These are phyloP conservation scores for Rhodocollybia butyracea DNA, from an alignment of 768 basidiomycete genomes.

Conservation along the genomic window DNA sequence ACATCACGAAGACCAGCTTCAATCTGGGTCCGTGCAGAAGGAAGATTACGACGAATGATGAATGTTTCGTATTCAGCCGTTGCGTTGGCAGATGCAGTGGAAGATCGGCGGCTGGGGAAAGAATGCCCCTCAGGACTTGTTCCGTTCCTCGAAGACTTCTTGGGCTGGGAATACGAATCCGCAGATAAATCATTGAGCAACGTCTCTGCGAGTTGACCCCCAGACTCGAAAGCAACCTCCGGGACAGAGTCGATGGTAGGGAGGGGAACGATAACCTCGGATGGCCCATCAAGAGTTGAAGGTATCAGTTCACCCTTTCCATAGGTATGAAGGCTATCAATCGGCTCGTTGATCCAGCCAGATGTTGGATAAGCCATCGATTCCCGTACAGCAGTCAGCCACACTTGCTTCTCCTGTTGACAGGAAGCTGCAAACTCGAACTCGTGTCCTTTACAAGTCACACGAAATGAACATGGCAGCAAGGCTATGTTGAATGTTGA, in stretches of 20 bases:
- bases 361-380: slow-evolving; percentile 39
- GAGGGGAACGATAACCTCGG: slow-evolving; percentile 36
- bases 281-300: slow-evolving; percentile 33
- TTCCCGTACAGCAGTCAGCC: slow-evolving; percentile 68
- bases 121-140: slow-evolving; percentile 15
- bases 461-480: slow-evolving; percentile 78
- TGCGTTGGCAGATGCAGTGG: slow-evolving; percentile 58
- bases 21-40: slow-evolving; percentile 62
- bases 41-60: slow-evolving; percentile 64
- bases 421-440: slow-evolving; percentile 89
- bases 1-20: slow-evolving; percentile 81
- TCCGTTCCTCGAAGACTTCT: slow-evolving; percentile 16
- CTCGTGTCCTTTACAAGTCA: slow-evolving; percentile 64
- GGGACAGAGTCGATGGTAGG: slow-evolving; percentile 60
- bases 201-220: background rate
- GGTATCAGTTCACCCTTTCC: slow-evolving; percentile 36
- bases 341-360: slow-evolving; percentile 58
- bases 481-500: slow-evolving; percentile 47
- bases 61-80: slow-evolving; percentile 62
- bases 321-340: slow-evolving; percentile 56
- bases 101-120: slow-evolving; percentile 53
- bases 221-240: slow-evolving; percentile 32
- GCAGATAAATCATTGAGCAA: slow-evolving; percentile 8
- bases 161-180: slow-evolving; percentile 6
- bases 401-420: slow-evolving; percentile 79